Conservation (phyloP, 805 yeast species). For the Ogataea wickerhamii region DNA sequence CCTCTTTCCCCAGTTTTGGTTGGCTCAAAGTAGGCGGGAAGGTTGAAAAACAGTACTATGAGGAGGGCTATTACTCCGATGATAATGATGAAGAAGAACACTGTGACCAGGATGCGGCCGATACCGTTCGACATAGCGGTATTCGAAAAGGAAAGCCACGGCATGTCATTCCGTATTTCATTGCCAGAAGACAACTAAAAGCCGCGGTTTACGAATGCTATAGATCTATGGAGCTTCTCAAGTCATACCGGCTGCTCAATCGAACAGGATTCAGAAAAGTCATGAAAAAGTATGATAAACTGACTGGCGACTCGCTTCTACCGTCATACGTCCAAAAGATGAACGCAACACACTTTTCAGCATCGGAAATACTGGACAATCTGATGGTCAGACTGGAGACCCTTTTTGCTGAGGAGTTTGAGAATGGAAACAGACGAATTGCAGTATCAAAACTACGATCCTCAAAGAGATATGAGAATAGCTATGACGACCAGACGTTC, state of each 20-base stretch:
- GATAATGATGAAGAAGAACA: constrained; percentile 14
- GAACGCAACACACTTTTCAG: constrained; percentile 50
- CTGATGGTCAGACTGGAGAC: constrained; percentile 64
- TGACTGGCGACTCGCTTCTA: constrained; percentile 42
- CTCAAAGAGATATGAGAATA: constrained; percentile 31
- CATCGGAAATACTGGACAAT: constrained; percentile 63
- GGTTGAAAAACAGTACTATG: constrained; percentile 32
- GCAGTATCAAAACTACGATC: constrained; percentile 67
- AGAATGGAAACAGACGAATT: constrained; percentile 63
- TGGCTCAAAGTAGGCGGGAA: constrained; percentile 28
- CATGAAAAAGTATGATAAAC: constrained; percentile 84
- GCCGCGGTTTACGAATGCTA: constrained; percentile 68
- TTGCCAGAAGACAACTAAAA: constrained; percentile 64
- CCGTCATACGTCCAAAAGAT: constrained; percentile 53
- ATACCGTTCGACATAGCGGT: neutral
- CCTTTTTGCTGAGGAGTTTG: constrained; percentile 59
- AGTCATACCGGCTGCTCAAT: constrained; percentile 69
- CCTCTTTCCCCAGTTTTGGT: constrained; percentile 37
- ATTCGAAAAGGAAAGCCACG: neutral
- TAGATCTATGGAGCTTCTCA: constrained; percentile 62
- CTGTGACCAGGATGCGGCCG: constrained; percentile 4
- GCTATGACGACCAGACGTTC: constrained; percentile 48
- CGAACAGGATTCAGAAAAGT: constrained; percentile 85
- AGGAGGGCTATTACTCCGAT: constrained; percentile 27
- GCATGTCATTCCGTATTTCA: constrained; percentile 47